Conservation (phyloP, 805 yeast genomes). For the Metschnikowia kunwiensis region DNA sequence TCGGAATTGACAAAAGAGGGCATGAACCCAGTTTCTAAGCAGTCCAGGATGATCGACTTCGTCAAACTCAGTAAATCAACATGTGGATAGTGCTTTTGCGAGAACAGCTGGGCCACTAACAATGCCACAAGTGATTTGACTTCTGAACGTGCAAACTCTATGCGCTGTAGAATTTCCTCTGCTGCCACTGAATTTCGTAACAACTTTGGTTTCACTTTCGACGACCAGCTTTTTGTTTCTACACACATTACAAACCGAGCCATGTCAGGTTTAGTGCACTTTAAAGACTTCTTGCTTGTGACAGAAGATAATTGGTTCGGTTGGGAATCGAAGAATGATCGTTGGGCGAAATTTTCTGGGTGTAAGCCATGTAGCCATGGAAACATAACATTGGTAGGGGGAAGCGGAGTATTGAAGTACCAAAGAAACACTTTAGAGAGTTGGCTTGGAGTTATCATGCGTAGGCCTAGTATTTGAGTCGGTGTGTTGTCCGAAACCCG, state of each 20-base stretch:
- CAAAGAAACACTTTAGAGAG: conserved; percentile 27
- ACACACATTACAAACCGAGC: conserved; percentile 43
- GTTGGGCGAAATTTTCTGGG: conserved; percentile 52
- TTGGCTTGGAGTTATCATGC: conserved; percentile 7
- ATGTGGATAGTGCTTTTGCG: conserved; percentile 1
- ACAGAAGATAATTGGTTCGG: not conserved
- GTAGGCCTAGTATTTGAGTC: conserved; percentile 4
- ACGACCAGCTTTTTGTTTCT: conserved; percentile 4
- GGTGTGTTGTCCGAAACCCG: conserved; percentile 1
- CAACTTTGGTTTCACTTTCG: conserved; percentile 15
- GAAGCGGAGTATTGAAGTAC: conserved; percentile 44
- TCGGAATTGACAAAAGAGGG: conserved; percentile 61
- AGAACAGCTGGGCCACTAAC: conserved; percentile 8
- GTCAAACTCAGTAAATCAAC: conserved; percentile 11
- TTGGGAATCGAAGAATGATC: conserved; percentile 37
- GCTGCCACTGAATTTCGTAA: conserved; percentile 55
- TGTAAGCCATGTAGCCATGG: conserved; percentile 91
- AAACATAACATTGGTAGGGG: conserved; percentile 66
- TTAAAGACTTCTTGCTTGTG: not conserved
- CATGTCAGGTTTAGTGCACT: conserved; percentile 21
- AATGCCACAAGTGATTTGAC: conserved; percentile 7
- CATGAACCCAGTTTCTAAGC: conserved; percentile 38
- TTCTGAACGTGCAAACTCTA: conserved; percentile 42
- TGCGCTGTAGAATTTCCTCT: conserved; percentile 50
- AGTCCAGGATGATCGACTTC: conserved; percentile 40